Conservation (phyloP, 176 grass and related monocot species). For the Cenchrus purpureus region DNA sequence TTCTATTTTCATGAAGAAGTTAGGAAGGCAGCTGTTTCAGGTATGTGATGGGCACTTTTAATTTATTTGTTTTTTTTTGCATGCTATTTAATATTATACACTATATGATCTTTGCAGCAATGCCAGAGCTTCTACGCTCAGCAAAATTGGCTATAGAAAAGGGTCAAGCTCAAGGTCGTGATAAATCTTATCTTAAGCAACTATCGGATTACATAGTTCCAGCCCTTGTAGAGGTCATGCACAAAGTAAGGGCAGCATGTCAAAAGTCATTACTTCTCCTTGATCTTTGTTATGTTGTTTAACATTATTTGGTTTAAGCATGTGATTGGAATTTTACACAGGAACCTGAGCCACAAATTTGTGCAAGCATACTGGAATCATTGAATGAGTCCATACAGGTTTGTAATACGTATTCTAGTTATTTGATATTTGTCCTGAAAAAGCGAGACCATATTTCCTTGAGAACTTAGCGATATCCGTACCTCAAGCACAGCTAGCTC, state of each 20-base stretch:
- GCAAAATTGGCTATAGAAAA: conserved; percentile 76
- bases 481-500: background rate
- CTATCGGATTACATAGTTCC: conserved; percentile 80
- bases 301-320: conserved; percentile 37
- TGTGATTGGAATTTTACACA: conserved; percentile 48
- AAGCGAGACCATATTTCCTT: conserved; percentile 4
- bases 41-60: conserved; percentile 35
- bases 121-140: conserved; percentile 82
- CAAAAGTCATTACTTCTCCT: conserved; percentile 11
- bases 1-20: conserved; percentile 94
- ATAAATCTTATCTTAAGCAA: conserved; percentile 75
- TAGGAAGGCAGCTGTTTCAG: conserved; percentile 80
- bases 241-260: conserved; percentile 62
- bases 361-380: conserved; percentile 66
- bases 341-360: conserved; percentile 85
- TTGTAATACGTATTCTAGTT: conserved; percentile 24
- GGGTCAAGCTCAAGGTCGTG: conserved; percentile 66
- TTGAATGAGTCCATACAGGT: conserved; percentile 75
- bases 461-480: conserved; percentile 27
- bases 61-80: conserved; percentile 25
- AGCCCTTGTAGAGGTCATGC: conserved; percentile 76
- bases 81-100: conserved; percentile 13
- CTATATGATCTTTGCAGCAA: conserved; percentile 51
- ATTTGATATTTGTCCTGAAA: conserved; percentile 30
- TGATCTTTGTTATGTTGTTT: conserved; percentile 23